These are phyloP conservation scores for Phycomyces nitens DNA, from an alignment of 192 early-diverging fungal genomes.

Conservation along the genomic window DNA sequence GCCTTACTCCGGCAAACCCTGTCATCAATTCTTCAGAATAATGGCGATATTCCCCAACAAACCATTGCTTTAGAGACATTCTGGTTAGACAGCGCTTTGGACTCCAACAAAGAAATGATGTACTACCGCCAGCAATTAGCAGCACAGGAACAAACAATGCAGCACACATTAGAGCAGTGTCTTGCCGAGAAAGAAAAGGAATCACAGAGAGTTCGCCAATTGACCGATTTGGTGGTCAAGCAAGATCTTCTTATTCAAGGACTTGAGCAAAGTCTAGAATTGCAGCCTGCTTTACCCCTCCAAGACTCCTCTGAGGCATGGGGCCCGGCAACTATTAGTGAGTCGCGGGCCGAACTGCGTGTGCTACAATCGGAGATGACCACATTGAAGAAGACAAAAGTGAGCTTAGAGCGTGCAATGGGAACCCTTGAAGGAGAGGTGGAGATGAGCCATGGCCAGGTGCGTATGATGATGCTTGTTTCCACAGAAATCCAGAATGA, in stretches of 20 bases:
- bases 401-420: constrained; percentile 7
- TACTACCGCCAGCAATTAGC: background rate
- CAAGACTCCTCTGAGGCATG: constrained; percentile 9
- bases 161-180: background rate
- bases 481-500: constrained; percentile 28
- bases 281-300: background rate
- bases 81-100: too few relatives aligned
- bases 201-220: constrained; percentile 7
- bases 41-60: too few relatives aligned
- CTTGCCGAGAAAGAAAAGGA: constrained; percentile 11
- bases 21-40: too few relatives aligned
- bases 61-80: too few relatives aligned
- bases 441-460: constrained; percentile 16
- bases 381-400: background rate
- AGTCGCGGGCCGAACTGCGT: constrained; percentile 3
- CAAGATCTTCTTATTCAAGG: constrained; percentile 17
- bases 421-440: constrained; percentile 8
- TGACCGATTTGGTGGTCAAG: constrained; percentile 8
- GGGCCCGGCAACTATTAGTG: background rate
- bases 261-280: constrained; percentile 9
- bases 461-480: constrained; percentile 22
- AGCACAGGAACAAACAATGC: background rate
- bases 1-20: too few relatives aligned
- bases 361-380: constrained; percentile 5
- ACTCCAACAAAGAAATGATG: too few relatives aligned